Base-by-base conservation (phyloP, 805 yeast species). In the Yueomyces sp. region DNA sequence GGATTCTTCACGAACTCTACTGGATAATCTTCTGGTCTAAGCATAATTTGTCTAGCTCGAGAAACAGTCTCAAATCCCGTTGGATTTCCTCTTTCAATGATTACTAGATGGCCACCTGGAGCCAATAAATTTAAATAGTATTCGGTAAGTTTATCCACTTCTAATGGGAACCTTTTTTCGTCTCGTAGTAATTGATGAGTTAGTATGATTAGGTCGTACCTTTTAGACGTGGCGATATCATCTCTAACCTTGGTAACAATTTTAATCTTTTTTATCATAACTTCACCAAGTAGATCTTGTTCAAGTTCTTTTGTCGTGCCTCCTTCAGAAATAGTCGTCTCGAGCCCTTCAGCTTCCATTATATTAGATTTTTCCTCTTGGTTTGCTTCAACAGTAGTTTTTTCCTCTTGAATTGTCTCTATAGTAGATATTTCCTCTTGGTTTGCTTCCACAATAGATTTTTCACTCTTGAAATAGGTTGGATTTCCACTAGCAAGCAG, bases 21-120 rank as follows among this genome's bases (percentile, higher is more conserved):
- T 5, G 62, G 68, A 51, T 68, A 69, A 4, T 75, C 72, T 52
- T 82, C 94, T 0, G 96, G 96, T 51, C 97, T 76, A n/a, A 90
- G 65, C 74, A 86, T 76, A 3, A 85, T 64, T 59, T 90, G 96
- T 54, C 98, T 71, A 4, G 96, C 96, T 43, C 96, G 69, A 0
- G 95, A 94, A 45, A 87, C 73, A 3, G 77, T 70, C 62, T 92
- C 98, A 56, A 85, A 85, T 0, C 97, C 97, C 32, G 79, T 56
- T 0, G 96, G 85, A 44, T 82, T 84, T 3, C 98, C 98, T 49
- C 96, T 70, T 63, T 92, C 97, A 3, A 88, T 64, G 2, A 92
- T 58, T 1, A 87, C 79, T 9, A 90, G 62, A 46, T 79, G 79
- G 0, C 97, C 98, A 8, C 76, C 75, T 0, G 96, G 95, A 12